A percentile compares a stretch with the other conserved stretches of the same genome.
Conservation (phyloP, 139 green algal genomes). For the Coelastrella sp. region DNA sequence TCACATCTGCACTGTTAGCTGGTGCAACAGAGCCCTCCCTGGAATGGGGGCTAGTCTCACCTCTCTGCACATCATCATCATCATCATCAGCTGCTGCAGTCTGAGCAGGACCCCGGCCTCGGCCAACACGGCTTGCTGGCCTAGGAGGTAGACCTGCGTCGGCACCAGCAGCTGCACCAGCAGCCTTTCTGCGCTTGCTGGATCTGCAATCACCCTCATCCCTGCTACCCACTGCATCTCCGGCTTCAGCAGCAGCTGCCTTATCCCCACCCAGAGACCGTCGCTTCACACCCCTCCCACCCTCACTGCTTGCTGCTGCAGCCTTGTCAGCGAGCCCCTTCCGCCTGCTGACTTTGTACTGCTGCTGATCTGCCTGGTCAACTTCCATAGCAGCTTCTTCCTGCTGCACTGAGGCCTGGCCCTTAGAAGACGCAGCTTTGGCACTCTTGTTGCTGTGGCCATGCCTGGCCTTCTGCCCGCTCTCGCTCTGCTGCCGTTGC, state of each 20-base stretch:
- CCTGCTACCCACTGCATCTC: background rate
- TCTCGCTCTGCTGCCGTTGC: conserved; percentile 12
- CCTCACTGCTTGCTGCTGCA: background rate
- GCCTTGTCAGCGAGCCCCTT: background rate
- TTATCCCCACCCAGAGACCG: background rate
- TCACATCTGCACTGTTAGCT: background rate
- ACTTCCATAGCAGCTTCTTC: background rate
- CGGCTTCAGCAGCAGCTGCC: conserved; percentile 5
- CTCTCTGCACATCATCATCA: background rate
- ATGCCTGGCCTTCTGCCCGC: background rate
- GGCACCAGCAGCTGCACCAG: background rate
- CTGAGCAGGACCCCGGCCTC: background rate
- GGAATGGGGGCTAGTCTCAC: background rate
- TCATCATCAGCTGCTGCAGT: background rate
- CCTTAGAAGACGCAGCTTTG: background rate
- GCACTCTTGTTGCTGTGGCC: background rate
- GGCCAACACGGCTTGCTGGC: background rate
- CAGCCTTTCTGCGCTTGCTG: conserved; percentile 15
- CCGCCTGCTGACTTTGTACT: background rate
- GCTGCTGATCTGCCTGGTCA: background rate
- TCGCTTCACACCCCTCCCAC: background rate
- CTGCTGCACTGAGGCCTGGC: background rate
- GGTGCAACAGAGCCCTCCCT: conserved; percentile 17
- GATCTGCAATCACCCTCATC: background rate
- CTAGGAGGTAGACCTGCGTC: conserved; percentile 12